Evolutionary conservation across 208 protist genomes (phyloP).

Genomic region (Leishmania arabica): DNA sequence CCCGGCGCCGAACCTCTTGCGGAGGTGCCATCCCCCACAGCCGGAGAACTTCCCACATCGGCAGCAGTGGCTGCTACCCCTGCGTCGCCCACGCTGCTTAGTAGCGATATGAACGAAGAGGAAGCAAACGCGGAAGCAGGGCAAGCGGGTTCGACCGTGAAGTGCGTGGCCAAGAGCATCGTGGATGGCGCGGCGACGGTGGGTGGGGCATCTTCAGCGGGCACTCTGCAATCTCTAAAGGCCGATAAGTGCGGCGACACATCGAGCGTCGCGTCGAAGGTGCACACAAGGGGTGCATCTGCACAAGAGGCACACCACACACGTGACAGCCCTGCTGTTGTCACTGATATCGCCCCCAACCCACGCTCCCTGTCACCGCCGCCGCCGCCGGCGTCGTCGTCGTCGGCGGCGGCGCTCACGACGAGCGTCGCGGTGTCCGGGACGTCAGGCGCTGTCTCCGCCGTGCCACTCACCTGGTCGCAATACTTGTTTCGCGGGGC

Average conservation of each 20-base stretch:
- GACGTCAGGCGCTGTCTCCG: not conserved
- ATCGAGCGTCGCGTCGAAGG: not conserved
- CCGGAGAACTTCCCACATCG: not conserved
- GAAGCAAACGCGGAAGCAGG: not conserved
- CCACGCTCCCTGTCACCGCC: not conserved
- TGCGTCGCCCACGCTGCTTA: not conserved
- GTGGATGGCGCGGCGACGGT: not conserved
- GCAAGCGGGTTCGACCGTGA: not conserved
- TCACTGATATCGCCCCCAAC: not conserved
- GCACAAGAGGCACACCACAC: not conserved
- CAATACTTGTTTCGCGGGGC: slow-evolving; percentile 19
- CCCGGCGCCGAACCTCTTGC: slow-evolving; percentile 1
- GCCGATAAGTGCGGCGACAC: not conserved
- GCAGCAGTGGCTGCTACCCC: not conserved
- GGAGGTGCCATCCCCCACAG: not conserved
- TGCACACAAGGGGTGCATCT: not conserved
- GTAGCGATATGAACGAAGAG: not conserved
- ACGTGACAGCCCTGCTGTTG: not conserved
- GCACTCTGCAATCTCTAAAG: not conserved
- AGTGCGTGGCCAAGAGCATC: not conserved
- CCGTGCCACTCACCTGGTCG: slow-evolving; percentile 24
- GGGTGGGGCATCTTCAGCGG: not conserved
- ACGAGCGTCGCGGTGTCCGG: not conserved
- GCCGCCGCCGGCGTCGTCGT: not conserved
- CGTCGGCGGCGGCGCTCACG: not conserved